Base-by-base conservation (phyloP, 164 flowering plant species). In the Macadamia integrifolia region DNA sequence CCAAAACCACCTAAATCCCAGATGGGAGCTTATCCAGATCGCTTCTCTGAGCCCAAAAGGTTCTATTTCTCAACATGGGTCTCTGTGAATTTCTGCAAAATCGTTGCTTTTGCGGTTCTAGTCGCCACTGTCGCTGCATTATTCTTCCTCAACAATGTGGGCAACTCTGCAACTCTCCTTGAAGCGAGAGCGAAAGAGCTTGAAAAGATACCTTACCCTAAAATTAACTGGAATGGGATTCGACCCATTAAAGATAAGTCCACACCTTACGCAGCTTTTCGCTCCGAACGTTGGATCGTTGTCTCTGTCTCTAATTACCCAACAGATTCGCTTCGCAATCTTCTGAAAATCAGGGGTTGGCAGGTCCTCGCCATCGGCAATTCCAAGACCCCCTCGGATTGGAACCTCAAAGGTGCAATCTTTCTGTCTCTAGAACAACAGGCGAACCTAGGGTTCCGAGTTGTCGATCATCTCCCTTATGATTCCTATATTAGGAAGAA, bases 371-470 rank as follows among this genome's bases (percentile, higher is more conserved):
- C 97, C 0, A 68, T 94, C 10, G 99, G 96, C 18, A 84, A 83
- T 74, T 87, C 98, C 11, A 80, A 61, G 57, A 89, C 98, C 6
- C 98, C 96, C 3, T 57, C 80, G 13, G 94, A 92, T 74, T 94
- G 99, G 99, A 74, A 44, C 40, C 81, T 92, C 43, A 94, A 89
- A 80, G 98, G 98, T 79, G 84, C 89, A 29, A 89, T 94, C 44
- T 92, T 78, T 67, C 74, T 94, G 62, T 92, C 99, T 4, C 71
- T 94, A 17, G 97, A 94, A 8, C 73, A 81, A 64, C 99, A 94
- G 67, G 87, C 94, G 3, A 80, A 70, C 31, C 77, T 95, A 67
- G 91, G 92, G 35, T 95, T 84, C 74, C 84, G 96, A 10, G 82
- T 92, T 53, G 68, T 85, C 49, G 93, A 88, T 74, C 83, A 79